Conservation (phyloP, 345 rosid genomes). For the Hibiscus mutabilis region DNA sequence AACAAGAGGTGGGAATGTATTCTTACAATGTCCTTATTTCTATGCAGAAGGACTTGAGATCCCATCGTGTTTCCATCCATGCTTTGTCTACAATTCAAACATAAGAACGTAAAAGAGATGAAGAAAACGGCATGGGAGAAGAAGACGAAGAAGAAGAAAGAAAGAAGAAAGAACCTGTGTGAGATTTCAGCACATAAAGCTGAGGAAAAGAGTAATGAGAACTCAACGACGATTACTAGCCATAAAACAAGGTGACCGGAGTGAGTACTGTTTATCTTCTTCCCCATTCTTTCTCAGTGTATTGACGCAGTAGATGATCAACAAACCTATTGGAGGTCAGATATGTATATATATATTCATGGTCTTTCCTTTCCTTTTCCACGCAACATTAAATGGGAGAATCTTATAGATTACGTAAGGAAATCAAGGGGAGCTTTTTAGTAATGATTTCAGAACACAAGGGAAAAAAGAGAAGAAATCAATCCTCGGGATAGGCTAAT, state of each 20-base stretch:
- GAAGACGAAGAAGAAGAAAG: no score
- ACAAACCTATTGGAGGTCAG: neutral
- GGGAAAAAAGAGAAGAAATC: neutral
- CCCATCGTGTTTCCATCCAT: neutral
- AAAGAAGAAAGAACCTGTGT: neutral
- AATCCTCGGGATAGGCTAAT: neutral
- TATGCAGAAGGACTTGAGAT: neutral
- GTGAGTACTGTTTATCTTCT: neutral
- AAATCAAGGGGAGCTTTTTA: neutral
- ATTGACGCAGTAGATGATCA: neutral
- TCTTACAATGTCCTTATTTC: neutral
- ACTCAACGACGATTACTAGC: neutral
- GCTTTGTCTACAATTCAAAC: constrained; percentile 1
- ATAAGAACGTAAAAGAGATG: neutral
- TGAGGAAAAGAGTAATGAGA: neutral
- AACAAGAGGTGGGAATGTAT: neutral
- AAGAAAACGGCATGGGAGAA: neutral
- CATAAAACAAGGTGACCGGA: neutral
- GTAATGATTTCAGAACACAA: neutral
- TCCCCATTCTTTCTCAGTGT: neutral
- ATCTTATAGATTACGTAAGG: neutral
- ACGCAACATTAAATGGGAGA: neutral
- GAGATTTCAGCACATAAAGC: neutral
- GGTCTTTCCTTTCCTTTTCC: neutral
- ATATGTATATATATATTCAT: neutral